phyloP scores from a whole-genome alignment of 1,139 yeast species.

The Scheffersomyces illinoinensis region DNA sequence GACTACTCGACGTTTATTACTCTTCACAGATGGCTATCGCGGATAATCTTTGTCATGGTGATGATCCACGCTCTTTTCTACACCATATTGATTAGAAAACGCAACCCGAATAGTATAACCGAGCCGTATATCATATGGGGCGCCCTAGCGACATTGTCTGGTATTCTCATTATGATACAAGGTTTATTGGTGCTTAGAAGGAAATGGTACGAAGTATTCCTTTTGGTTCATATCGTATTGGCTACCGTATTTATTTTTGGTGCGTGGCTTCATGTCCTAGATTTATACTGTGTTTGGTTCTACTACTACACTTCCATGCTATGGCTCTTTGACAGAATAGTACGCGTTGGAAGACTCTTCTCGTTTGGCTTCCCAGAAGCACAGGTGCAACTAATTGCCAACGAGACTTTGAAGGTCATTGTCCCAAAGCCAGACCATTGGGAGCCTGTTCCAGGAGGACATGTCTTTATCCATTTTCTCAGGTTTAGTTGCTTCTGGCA shows the following conservation, averaged over 20 bases:
- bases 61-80: constrained; percentile 43
- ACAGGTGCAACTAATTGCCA: constrained; percentile 29
- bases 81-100: constrained; percentile 9
- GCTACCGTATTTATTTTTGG: constrained; percentile 44
- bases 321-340: constrained; percentile 45
- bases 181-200: constrained; percentile 43
- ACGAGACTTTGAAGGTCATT: constrained; percentile 41
- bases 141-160: constrained; percentile 27
- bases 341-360: constrained; percentile 34
- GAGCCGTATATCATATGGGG: constrained; percentile 31
- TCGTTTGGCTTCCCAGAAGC: constrained; percentile 44
- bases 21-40: constrained; percentile 61
- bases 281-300: constrained; percentile 40
- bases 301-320: constrained; percentile 40
- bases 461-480: constrained; percentile 58
- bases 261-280: constrained; percentile 41
- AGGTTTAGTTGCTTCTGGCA: constrained; percentile 63
- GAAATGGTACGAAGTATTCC: constrained; percentile 43
- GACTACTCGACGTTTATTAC: constrained; percentile 58
- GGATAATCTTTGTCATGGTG: constrained; percentile 43
- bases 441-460: constrained; percentile 61
- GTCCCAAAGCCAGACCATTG: constrained; percentile 45
- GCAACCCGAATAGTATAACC: constrained; percentile 8
- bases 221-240: constrained; percentile 40
- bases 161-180: constrained; percentile 32